A percentile compares a stretch with the other conserved stretches of the same genome.
Conservation (phyloP, 78 protist genomes). For the Cavenderia fasciculata region DNA sequence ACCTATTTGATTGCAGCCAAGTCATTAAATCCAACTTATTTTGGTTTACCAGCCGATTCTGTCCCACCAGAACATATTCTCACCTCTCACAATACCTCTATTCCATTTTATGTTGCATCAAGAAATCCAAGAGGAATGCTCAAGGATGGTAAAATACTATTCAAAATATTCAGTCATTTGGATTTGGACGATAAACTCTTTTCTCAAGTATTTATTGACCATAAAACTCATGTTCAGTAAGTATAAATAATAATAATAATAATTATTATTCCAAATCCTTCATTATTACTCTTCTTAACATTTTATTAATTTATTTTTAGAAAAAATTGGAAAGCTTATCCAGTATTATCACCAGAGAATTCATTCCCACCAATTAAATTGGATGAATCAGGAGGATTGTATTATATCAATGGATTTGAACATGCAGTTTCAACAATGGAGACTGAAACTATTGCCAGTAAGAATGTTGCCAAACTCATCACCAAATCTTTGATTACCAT, state of each 20-base stretch:
- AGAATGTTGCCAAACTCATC: slow-evolving; percentile 59
- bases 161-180: slow-evolving; percentile 16
- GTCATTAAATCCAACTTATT: slow-evolving; percentile 15
- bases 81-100: slow-evolving; percentile 20
- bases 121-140: slow-evolving; percentile 48
- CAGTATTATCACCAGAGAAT: slow-evolving; percentile 15
- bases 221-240: neutral
- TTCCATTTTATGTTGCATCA: slow-evolving; percentile 54
- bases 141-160: slow-evolving; percentile 28
- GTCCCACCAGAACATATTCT: slow-evolving; percentile 5
- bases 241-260: neutral
- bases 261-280: too few relatives aligned
- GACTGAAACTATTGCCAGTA: slow-evolving; percentile 33
- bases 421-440: slow-evolving; percentile 61
- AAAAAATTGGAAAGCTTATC: slow-evolving; percentile 65
- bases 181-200: neutral
- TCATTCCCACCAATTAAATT: slow-evolving; percentile 49
- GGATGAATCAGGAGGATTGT: neutral
- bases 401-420: slow-evolving; percentile 61
- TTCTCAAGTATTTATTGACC: slow-evolving; percentile 12
- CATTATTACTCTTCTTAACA: neutral
- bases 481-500: slow-evolving; percentile 6
- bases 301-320: neutral
- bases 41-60: neutral
- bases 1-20: slow-evolving; percentile 41